phyloP scores from a whole-genome alignment of 208 protist genomes.

The Endotrypanum monterogeii region DNA sequence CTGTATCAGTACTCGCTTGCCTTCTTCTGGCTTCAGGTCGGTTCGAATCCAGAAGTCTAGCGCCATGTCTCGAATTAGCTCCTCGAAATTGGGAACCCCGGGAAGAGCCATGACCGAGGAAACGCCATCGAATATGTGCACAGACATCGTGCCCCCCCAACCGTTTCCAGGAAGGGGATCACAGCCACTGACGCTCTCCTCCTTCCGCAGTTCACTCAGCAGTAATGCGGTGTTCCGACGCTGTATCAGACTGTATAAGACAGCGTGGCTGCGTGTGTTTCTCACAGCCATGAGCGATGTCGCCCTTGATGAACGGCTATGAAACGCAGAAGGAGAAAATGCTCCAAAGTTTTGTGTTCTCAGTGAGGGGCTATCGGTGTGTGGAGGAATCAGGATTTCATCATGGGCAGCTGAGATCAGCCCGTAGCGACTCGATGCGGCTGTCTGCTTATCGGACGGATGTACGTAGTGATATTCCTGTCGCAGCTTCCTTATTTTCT shows the following conservation, averaged over 20 bases:
- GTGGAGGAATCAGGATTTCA: conserved; percentile 65
- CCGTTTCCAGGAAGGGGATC: conserved; percentile 76
- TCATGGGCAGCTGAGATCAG: conserved; percentile 73
- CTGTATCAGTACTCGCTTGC: conserved; percentile 70
- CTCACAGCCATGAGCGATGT: conserved; percentile 24
- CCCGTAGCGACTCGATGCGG: conserved; percentile 57
- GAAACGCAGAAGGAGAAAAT: conserved; percentile 40
- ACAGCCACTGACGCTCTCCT: conserved; percentile 17
- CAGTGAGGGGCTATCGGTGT: conserved; percentile 58
- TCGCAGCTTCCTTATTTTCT: conserved; percentile 44
- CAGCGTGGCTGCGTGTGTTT: conserved; percentile 53
- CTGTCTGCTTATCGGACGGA: conserved; percentile 18
- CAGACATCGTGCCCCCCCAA: conserved; percentile 60
- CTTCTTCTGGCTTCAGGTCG: conserved; percentile 46
- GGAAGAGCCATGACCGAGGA: conserved; percentile 79
- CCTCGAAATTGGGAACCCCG: conserved; percentile 83
- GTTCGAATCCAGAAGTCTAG: conserved; percentile 90
- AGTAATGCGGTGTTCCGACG: conserved; percentile 60
- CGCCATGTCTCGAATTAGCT: conserved; percentile 73
- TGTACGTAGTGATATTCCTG: conserved; percentile 50
- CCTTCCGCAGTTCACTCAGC: conserved; percentile 41
- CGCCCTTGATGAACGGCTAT: conserved; percentile 13
- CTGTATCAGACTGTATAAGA: conserved; percentile 49
- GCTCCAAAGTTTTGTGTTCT: conserved; percentile 47
- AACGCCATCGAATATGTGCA: conserved; percentile 77